A percentile compares a stretch with the other conserved stretches of the same genome.
Evolutionary conservation across 352 stramenopile species (phyloP).

Genomic region (Globisporangium polare): DNA sequence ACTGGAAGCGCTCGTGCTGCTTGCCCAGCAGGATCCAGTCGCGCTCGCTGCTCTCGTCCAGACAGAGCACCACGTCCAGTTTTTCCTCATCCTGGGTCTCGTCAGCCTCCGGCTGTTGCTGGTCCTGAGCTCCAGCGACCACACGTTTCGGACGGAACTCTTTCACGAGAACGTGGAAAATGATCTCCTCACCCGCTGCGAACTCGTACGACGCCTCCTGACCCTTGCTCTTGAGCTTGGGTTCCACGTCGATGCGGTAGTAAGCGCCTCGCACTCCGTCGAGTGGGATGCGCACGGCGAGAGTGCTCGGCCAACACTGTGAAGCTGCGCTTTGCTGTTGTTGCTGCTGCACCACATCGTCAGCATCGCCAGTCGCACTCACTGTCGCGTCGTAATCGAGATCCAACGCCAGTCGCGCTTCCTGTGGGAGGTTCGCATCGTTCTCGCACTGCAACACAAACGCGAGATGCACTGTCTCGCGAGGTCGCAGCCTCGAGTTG

Average conservation of each 20-base stretch:
- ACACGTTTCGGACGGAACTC: constrained; percentile 12
- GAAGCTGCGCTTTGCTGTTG: background rate
- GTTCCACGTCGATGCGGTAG: constrained; percentile 43
- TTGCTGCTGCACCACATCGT: background rate
- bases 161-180: constrained; percentile 41
- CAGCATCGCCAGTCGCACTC: background rate
- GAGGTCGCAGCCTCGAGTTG: constrained; percentile 24
- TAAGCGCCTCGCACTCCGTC: constrained; percentile 20
- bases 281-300: constrained; percentile 28
- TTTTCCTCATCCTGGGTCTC: background rate
- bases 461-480: constrained; percentile 30
- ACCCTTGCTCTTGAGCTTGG: constrained; percentile 13
- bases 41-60: constrained; percentile 43
- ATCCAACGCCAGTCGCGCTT: constrained; percentile 7
- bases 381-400: constrained; percentile 8
- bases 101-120: constrained; percentile 5
- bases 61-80: constrained; percentile 31
- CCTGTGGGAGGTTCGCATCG: background rate
- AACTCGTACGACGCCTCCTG: constrained; percentile 11
- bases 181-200: constrained; percentile 35
- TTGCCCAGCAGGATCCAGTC: constrained; percentile 75
- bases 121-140: background rate
- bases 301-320: constrained; percentile 10
- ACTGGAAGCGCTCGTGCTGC: constrained; percentile 41
- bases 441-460: constrained; percentile 30